Base-by-base conservation (phyloP, 2,329 filamentous ascomycete species). In the Periconia digitata region DNA sequence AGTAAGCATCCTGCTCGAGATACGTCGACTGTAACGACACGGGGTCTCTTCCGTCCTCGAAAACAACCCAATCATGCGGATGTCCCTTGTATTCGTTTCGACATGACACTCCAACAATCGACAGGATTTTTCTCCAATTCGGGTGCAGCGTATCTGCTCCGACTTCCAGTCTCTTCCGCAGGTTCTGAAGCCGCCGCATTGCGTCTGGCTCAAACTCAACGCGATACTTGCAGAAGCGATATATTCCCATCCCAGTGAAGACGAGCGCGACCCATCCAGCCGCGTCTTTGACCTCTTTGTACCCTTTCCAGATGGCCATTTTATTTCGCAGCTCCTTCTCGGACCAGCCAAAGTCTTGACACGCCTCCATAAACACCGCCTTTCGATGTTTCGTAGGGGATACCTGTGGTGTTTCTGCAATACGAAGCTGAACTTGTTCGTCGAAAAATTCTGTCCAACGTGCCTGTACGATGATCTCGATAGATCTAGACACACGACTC, bases 201-300 rank as follows among this genome's bases (percentile, higher is more conserved):
- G 79, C 75, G 15, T 78, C 76, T 5, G 74, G 71, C 36, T 75
- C 73, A 56, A 83, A 82, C 4, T 76, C 77, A 1, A 78, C 76
- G 37, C 80, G 75, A 58, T 83, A 83, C 58, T 84, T 84, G 75
- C 80, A 83, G 62, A 83, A 81, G 7, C 80, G 74, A 61, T 83
- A 83, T 13, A 84, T 75, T 1, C 81, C 80, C 67, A 79, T 79
- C 27, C 81, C 79, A 4, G 80, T 76, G 54, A 84, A 83, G 2
- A 82, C 75, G 3, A 84, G 71, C 10, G 78, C 73, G 2, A 74
- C 76, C 79, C 79, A 83, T 3, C 80, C 81, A 3, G 77, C 80
- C 16, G 75, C 73, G 43, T 81, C 76, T 63, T 81, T 79, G 55
- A 84, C 82, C 59, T 83, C 79, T 53, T 80, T 76, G 60, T 83